Evolutionary conservation across 2,329 filamentous ascomycete species (phyloP), one percentile per base, ranked within the genome.

Genomic region (Aspergillus amoenus): DNA sequence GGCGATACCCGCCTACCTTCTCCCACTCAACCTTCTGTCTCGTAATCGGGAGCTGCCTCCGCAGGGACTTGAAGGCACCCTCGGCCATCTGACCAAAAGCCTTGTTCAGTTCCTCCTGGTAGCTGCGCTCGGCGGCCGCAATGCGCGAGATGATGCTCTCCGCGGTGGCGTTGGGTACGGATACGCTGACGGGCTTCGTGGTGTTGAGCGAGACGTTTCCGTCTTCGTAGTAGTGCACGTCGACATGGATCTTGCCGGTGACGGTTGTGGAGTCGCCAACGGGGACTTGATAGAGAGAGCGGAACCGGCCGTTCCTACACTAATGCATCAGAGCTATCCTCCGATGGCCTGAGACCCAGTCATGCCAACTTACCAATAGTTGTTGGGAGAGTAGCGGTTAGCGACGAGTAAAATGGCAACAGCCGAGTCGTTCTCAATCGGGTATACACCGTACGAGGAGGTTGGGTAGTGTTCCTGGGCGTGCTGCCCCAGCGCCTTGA

Each of bases 11-110:
- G 45, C 91, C 89, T 64, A 99, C 91, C 81, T 96, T 97, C 76
- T 99, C 93, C 94, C 94, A 99, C 78, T 99, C 94, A 66, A 99
- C 93, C 84, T 97, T 97, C 81, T 99, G 94, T 71, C 94, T 87
- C 61, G 94, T 99, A 59, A 99, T 92, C 0, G 94, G 94, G 72
- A 99, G 79, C 78, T 97, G 94, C 76, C 94, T 86, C 70, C 94
- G 86, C 73, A 99, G 77, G 2, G 88, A 86, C 84, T 97, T 99
- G 79, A 99, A 99, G 1, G 92, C 91, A 9, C 93, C 93, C 78
- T 99, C 94, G 70, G 91, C 94, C 72, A 99, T 80, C 63, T 82
- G 88, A 13, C 87, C 87, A 74, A 99, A 97, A 15, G 92, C 92
- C 71, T 86, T 85, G 79, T 97, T 99, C 66, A 99, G 79, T 71